Percentiles rank a stretch among this genome's conserved stretches.
Evolutionary conservation across 1,284 basidiomycete genomes (phyloP).

Genomic region (Malassezia globosa): DNA sequence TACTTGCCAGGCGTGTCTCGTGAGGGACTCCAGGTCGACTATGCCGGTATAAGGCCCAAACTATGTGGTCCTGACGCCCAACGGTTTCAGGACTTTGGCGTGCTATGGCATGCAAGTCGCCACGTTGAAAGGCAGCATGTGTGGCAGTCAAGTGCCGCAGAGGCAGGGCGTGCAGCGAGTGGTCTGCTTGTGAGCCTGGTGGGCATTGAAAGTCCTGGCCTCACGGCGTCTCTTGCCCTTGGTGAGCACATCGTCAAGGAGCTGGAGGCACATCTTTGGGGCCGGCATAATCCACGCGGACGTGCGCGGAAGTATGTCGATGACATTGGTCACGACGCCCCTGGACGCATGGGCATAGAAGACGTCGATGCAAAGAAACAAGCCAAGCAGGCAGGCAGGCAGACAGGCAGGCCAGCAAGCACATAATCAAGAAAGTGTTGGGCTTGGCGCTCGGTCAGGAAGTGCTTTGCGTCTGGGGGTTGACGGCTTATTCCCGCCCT

Average conservation of each 20-base stretch:
- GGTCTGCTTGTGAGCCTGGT: constrained; percentile 49
- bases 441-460: too few species aligned
- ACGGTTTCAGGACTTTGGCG: constrained; percentile 71
- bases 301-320: constrained; percentile 6
- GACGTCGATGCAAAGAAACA: too few species aligned
- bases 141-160: constrained; percentile 29
- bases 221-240: constrained; percentile 52
- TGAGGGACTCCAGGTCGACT: constrained; percentile 68
- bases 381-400: constrained; percentile 32
- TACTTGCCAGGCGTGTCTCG: constrained; percentile 65
- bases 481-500: too few species aligned
- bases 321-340: constrained; percentile 2
- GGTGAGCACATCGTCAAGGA: constrained; percentile 50
- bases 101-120: constrained; percentile 42
- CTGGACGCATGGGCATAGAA: constrained; percentile 13
- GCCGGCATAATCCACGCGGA: constrained; percentile 5
- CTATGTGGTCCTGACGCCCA: constrained; percentile 58
- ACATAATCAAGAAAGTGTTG: not conserved
- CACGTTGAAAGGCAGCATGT: constrained; percentile 24
- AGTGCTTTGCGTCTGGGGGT: too few species aligned
- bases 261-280: constrained; percentile 48
- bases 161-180: constrained; percentile 4
- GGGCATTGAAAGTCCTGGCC: constrained; percentile 53
- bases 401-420: not conserved
- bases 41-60: constrained; percentile 84